Conservation (phyloP, 2,329 filamentous ascomycete genomes). For the Aspergillus cejpii region DNA sequence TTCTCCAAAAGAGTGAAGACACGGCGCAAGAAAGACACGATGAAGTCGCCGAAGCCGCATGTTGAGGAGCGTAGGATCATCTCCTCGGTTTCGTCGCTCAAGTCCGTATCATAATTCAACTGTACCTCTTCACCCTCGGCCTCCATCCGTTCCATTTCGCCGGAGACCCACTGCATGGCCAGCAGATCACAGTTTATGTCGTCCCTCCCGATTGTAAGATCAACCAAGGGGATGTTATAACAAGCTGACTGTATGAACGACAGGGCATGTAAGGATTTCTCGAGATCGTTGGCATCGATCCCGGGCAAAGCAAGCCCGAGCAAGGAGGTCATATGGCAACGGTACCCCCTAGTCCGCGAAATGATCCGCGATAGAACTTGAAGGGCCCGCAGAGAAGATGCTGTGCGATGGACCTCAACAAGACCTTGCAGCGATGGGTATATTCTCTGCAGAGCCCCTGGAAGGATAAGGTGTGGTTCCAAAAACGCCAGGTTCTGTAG, state of each 20-base stretch:
- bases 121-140: constrained; percentile 75
- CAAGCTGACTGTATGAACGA: constrained; percentile 93
- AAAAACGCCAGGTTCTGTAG: constrained; percentile 84
- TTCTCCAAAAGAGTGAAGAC: constrained; percentile 96
- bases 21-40: constrained; percentile 81
- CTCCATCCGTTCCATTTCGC: constrained; percentile 91
- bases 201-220: constrained; percentile 63
- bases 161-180: constrained; percentile 88
- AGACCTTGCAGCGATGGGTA: constrained; percentile 95
- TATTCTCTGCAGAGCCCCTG: constrained; percentile 88
- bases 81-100: constrained; percentile 80
- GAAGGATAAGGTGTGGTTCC: constrained; percentile 84
- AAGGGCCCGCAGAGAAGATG: constrained; percentile 82
- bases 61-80: constrained; percentile 88
- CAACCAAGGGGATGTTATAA: constrained; percentile 89
- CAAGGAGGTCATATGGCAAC: constrained; percentile 89
- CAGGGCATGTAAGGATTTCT: constrained; percentile 90
- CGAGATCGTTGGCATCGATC: constrained; percentile 94
- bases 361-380: constrained; percentile 90
- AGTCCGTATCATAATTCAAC: constrained; percentile 74
- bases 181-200: constrained; percentile 66
- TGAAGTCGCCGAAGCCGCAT: constrained; percentile 85
- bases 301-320: constrained; percentile 89
- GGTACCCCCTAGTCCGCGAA: constrained; percentile 87
- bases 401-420: constrained; percentile 93